Conservation (phyloP, 2,329 filamentous ascomycete species). For the Tolypocladium album region DNA sequence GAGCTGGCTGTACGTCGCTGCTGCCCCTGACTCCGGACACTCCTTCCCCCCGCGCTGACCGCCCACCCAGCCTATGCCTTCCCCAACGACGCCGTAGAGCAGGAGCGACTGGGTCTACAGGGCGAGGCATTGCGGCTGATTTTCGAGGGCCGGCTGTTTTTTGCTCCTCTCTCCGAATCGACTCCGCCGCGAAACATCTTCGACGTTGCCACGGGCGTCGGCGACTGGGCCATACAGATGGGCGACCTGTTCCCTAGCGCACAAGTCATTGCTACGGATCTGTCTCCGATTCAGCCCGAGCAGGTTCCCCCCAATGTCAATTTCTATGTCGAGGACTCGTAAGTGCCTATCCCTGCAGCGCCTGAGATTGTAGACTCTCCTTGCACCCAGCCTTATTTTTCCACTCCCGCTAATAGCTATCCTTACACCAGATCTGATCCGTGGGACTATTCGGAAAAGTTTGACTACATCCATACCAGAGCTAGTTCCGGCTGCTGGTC, state of each 20-base stretch:
- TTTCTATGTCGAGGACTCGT: slow-evolving; percentile 60
- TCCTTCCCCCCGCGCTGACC: background rate
- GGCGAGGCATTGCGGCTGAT: slow-evolving; percentile 24
- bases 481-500: slow-evolving; percentile 38
- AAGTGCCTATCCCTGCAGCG: slow-evolving; percentile 6
- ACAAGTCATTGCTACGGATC: slow-evolving; percentile 51
- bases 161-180: slow-evolving; percentile 27
- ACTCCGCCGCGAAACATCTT: slow-evolving; percentile 25
- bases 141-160: slow-evolving; percentile 28
- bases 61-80: slow-evolving; percentile 28
- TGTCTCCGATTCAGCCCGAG: slow-evolving; percentile 56
- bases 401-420: background rate
- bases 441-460: slow-evolving; percentile 41
- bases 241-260: slow-evolving; percentile 49
- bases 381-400: background rate
- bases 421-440: slow-evolving; percentile 27
- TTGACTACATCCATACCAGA: slow-evolving; percentile 45
- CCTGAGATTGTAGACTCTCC: background rate
- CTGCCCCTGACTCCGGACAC: background rate
- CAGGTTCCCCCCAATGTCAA: slow-evolving; percentile 62
- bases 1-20: slow-evolving; percentile 31
- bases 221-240: slow-evolving; percentile 58
- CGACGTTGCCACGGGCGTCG: slow-evolving; percentile 34
- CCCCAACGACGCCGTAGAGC: slow-evolving; percentile 32
- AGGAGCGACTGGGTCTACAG: slow-evolving; percentile 29